Evolutionary conservation across 768 basidiomycete species (phyloP), one percentile per base, ranked within the genome.

Genomic region (Dendrothele bispora): DNA sequence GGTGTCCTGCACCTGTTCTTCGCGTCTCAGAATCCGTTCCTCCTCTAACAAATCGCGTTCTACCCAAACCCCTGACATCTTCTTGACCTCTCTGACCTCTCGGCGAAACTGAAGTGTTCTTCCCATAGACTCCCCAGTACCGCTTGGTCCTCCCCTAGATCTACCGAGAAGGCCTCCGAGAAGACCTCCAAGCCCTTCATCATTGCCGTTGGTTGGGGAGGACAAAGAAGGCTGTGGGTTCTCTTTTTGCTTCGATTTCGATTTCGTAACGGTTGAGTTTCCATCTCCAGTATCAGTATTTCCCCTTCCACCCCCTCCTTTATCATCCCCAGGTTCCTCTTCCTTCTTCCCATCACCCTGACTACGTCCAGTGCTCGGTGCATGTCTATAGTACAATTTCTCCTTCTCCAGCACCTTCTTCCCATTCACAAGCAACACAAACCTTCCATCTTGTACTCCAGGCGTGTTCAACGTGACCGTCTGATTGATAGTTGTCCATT

Each of bases 401-500:
- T 63, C 55, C 8, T 81, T 69, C 22, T 72, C 59, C 24, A 91
- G 78, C 10, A 73, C 75, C 17, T 54, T 57, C 46, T 62, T 51
- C 1, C 84, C 86, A 51, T 91, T 67, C n/a, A 88, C 83, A 27
- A 78, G 72, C 8, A 92, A 73, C 17, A 60, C 58, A 60, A 92
- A 89, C 0, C 55, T 59, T 3, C 90, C 89, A 55, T 92, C 79
- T 50, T 77, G 80, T 50, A 67, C 42, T 5, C 90, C 90, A 0
- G 88, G 88, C 1, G 84, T 86, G 57, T 91, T 92, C 43, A 92
- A 73, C 32, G 63, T 59, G 20, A 91, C 80, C 1, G 79, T 84
- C 61, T 92, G 90, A n/a, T 60, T 56, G 18, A 91, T 69, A 28
- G 68, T 78, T 32, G 90, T 91, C 90, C 89, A 93, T 30, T 61